Evolutionary conservation across 495 filamentous ascomycete species (phyloP).

Genomic region (Penicillium cosmopolitanum): DNA sequence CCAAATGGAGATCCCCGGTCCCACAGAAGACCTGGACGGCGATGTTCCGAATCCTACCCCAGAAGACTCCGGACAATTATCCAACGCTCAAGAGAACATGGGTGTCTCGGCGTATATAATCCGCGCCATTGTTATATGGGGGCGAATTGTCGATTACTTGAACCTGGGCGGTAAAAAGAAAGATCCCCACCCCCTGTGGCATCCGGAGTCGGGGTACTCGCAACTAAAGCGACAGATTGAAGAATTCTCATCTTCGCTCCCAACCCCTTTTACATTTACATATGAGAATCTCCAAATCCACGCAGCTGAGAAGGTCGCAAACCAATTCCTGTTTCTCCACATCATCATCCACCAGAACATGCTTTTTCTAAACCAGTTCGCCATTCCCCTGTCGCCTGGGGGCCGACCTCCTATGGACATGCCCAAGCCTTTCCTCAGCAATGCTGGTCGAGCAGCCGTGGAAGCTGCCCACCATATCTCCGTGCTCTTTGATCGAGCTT

Average conservation of each 20-base stretch:
- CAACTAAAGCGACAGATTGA: constrained; percentile 71
- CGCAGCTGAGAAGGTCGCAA: constrained; percentile 79
- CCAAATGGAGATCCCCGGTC: constrained; percentile 85
- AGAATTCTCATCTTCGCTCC: constrained; percentile 70
- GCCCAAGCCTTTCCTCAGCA: constrained; percentile 77
- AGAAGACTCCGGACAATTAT: constrained; percentile 63
- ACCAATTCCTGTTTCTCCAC: constrained; percentile 94
- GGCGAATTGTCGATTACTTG: constrained; percentile 83
- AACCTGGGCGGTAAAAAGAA: constrained; percentile 88
- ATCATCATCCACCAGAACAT: constrained; percentile 87
- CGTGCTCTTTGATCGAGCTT: constrained; percentile 75
- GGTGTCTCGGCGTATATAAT: constrained; percentile 93
- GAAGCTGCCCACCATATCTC: constrained; percentile 92
- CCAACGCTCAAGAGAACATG: constrained; percentile 82
- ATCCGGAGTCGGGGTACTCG: constrained; percentile 73
- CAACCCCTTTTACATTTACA: constrained; percentile 70
- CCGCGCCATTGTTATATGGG: constrained; percentile 84
- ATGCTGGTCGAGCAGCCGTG: constrained; percentile 74
- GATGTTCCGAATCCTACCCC: constrained; percentile 67
- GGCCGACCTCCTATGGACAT: constrained; percentile 71
- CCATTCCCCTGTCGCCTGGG: constrained; percentile 71
- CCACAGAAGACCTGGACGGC: constrained; percentile 83
- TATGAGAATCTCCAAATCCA: constrained; percentile 84
- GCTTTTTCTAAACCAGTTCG: constrained; percentile 88
- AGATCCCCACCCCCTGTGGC: constrained; percentile 79